Base-by-base conservation (phyloP, 2,329 filamentous ascomycete species). In the Volutella citrinella region DNA sequence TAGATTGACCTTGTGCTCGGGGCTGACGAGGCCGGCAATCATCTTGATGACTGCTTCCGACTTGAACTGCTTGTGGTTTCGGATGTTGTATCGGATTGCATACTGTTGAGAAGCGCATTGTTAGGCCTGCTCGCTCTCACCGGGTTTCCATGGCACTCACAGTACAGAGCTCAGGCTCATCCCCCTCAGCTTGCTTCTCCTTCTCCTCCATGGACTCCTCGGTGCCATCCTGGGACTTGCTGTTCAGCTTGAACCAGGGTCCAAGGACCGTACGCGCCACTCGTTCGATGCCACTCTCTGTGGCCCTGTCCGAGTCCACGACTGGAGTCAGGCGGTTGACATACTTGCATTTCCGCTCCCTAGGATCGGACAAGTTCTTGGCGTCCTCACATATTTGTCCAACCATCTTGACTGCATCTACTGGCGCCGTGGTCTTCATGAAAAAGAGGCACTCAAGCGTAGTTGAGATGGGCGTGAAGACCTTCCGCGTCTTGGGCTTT, bases 21-120 rank as follows among this genome's bases (percentile, higher is more conserved):
- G 65, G 30, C 80, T 78, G 41, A 89, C 76, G 19, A 81, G 64
- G 23, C 69, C 65, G 5, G 85, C 87, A 43, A 91, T 73, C 43
- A 74, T 76, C 51, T 82, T 78, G 59, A 93, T 91, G 30, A 91
- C 70, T 13, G 68, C 68, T 44, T 82, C 76, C 38, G 85, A 76
- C 48, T 76, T 82, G 41, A 91, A 69, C 5, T 71, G 70, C 47
- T 70, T 81, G 61, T 90, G 82, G 52, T 85, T 87, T 35, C 87
- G 80, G 42, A 87, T 78, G 11, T 78, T 84, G n/a, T 83, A 78
- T 27, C 87, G 79, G 48, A 94, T 90, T n/a, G 86, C 87, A 61
- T 88, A 93, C 86, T 91, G 42, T 22, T 12, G 20, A 22, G 9
- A 22, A 22, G 20, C 12, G n/a, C n/a, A n/a, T n/a, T n/a, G n/a